phyloP scores from a whole-genome alignment of 2,329 filamentous ascomycete species.

The Myriosclerotinia scirpicola region DNA sequence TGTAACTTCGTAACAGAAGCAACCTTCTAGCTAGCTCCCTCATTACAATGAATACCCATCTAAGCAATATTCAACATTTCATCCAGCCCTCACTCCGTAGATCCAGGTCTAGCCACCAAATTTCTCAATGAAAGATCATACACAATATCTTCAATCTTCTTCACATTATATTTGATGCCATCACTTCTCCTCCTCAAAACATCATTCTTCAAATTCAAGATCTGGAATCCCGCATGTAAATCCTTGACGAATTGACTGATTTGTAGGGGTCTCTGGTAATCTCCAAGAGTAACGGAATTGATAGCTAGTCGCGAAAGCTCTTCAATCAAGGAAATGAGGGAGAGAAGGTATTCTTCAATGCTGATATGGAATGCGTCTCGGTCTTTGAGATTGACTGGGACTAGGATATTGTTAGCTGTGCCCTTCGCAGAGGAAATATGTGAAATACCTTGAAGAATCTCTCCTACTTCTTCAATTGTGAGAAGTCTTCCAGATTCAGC shows the following conservation, averaged over 20 bases:
- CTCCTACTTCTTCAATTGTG: conserved; percentile 84
- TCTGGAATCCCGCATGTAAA: conserved; percentile 91
- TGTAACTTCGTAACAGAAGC: not conserved
- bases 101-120: conserved; percentile 56
- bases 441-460: conserved; percentile 62
- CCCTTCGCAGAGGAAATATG: not conserved
- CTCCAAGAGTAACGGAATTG: conserved; percentile 90
- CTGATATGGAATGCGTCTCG: conserved; percentile 90
- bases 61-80: not conserved
- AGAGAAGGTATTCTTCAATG: conserved; percentile 94
- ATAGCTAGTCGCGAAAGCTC: conserved; percentile 88
- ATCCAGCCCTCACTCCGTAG: conserved; percentile 8
- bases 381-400: conserved; percentile 89
- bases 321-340: conserved; percentile 82
- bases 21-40: not conserved
- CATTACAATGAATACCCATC: not conserved
- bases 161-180: conserved; percentile 94
- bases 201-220: conserved; percentile 97
- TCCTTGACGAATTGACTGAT: conserved; percentile 95
- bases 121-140: conserved; percentile 91
- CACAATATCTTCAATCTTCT: conserved; percentile 97
- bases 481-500: conserved; percentile 66
- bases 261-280: conserved; percentile 79
- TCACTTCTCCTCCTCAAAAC: conserved; percentile 83
- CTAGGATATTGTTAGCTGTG: conserved; percentile 46